Evolutionary conservation across 2,329 filamentous ascomycete genomes (phyloP), one percentile per base, ranked within the genome.

Genomic region (Dichotomopilus funicola): DNA sequence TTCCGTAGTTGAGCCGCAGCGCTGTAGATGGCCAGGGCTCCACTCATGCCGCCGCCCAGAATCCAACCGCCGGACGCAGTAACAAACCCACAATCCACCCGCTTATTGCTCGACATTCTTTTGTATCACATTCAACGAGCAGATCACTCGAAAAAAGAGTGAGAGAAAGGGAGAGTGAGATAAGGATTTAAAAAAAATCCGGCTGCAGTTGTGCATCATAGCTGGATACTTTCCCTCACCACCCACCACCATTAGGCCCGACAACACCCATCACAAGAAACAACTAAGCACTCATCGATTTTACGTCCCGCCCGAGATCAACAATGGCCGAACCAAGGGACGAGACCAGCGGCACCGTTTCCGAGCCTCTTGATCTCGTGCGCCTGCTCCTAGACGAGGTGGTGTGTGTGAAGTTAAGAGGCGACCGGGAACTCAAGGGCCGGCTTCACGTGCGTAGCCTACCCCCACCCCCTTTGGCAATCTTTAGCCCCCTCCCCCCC

Each of bases 361-460:
- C 91, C 52, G 92, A 99, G 76, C 92, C 95, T 54, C 87, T 99
- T 68, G 94, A 97, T 72, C 85, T 99, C 43, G 94, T 99, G 64
- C 89, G 91, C 64, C 83, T 99, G 55, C 89, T 92, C 64, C 82
- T 99, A 48, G 92, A 97, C 72, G 94, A 99, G 73, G 84, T 94
- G 46, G 94, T 99, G 51, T 95, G 96, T 73, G 92, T 99, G 63
- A 97, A 97, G 81, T 80, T 99, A 62, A 83, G 94, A 68, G 94
- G 94, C 65, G 94, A 99, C 72, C 84, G 94, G 62, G 94, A 99
- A 76, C 79, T 99, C 62, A 94, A 96, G 75, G 94, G 94, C 62
- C 86, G 92, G 68, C 80, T 99, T 68, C 94, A 99, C 73, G 94
- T 97, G 75, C 68, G 86, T 73, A 50, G 11, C 34, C 9, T 40